These are phyloP conservation scores for Globisporangium polare DNA, from an alignment of 352 stramenopile species.

Conservation along the genomic window DNA sequence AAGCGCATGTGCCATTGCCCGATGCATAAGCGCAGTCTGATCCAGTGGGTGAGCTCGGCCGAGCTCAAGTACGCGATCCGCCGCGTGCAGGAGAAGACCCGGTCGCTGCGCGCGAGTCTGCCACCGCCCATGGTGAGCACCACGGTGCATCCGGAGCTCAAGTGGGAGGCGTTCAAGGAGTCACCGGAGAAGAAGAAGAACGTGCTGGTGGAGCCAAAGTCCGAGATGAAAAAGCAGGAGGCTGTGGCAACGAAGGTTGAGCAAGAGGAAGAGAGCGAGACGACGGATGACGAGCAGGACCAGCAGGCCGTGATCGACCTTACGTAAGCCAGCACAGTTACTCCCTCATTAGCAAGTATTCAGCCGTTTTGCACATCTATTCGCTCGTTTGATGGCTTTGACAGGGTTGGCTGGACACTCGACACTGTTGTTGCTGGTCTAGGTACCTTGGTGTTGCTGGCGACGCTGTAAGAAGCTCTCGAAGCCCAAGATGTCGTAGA, in stretches of 20 bases:
- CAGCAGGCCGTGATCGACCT: conserved; percentile 1
- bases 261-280: not conserved
- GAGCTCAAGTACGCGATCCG: conserved; percentile 71
- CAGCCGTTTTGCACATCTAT: conserved; percentile 2
- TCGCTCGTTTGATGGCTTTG: not conserved
- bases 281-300: not conserved
- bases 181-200: not conserved
- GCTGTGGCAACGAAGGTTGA: not conserved
- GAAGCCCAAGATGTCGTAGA: conserved; percentile 75
- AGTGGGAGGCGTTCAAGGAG: conserved; percentile 1
- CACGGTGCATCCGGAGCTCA: not conserved
- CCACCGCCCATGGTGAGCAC: conserved; percentile 4
- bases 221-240: conserved; percentile 4
- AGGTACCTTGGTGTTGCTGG: not conserved
- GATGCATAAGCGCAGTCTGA: conserved; percentile 46
- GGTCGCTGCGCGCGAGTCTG: conserved; percentile 20
- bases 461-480: conserved; percentile 39
- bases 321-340: not conserved
- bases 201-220: not conserved
- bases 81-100: conserved; percentile 65
- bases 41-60: conserved; percentile 62
- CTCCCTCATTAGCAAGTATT: conserved; percentile 2
- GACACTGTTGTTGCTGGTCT: not conserved
- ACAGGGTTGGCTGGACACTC: not conserved
- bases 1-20: conserved; percentile 63